These are phyloP conservation scores for Leccinum uliginosum DNA, from an alignment of 768 basidiomycete genomes.

Conservation along the genomic window DNA sequence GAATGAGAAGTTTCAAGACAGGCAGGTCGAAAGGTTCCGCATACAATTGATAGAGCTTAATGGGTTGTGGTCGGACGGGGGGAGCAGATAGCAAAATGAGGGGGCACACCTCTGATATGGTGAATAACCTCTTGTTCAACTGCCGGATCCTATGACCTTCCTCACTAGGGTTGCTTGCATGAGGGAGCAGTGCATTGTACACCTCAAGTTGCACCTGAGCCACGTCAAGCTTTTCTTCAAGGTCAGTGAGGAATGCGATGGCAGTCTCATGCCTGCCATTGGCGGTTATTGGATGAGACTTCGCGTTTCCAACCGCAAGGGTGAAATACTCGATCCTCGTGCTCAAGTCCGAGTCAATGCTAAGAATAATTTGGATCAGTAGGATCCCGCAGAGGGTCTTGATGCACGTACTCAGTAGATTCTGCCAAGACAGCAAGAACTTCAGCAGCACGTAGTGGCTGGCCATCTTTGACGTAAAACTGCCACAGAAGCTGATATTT, in stretches of 20 bases:
- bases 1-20: slow-evolving; percentile 79
- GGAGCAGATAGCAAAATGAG: not conserved
- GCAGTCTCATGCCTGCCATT: slow-evolving; percentile 80
- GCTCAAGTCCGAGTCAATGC: slow-evolving; percentile 65
- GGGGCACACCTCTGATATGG: slow-evolving; percentile 73
- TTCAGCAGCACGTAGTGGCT: slow-evolving; percentile 83
- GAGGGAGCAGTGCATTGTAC: slow-evolving; percentile 60
- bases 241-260: slow-evolving; percentile 83
- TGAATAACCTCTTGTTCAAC: slow-evolving; percentile 61
- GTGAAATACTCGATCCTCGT: slow-evolving; percentile 88
- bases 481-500: slow-evolving; percentile 94
- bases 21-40: slow-evolving; percentile 84
- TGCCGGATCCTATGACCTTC: slow-evolving; percentile 58
- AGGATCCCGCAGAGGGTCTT: not conserved
- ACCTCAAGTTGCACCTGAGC: slow-evolving; percentile 96
- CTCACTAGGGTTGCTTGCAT: slow-evolving; percentile 55
- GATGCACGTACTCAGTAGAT: slow-evolving; percentile 61
- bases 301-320: slow-evolving; percentile 92
- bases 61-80: slow-evolving; percentile 9
- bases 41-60: slow-evolving; percentile 81
- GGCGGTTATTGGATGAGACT: slow-evolving; percentile 83
- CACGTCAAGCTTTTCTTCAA: slow-evolving; percentile 96
- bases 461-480: slow-evolving; percentile 90
- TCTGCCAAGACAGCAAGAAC: slow-evolving; percentile 82
- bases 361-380: slow-evolving; percentile 24